Base-by-base conservation (phyloP, 1,284 basidiomycete genomes). In the Pyrrhoderma noxium region DNA sequence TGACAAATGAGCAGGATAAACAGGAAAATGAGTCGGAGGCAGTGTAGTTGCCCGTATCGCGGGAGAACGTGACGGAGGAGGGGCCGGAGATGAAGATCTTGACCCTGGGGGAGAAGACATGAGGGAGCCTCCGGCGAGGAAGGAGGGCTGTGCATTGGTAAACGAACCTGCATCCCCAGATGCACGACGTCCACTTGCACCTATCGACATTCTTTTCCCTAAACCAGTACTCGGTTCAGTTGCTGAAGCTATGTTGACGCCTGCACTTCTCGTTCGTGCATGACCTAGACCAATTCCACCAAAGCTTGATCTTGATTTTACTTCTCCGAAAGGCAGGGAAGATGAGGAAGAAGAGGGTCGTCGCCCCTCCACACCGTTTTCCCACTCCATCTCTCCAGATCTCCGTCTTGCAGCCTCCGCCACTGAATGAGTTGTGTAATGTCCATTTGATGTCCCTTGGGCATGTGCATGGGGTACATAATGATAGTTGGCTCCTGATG, bases 181-280 rank as follows among this genome's bases (percentile, higher is more conserved):
- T 16, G 46, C 46, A 18, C 46, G 46, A 25, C 46, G 46, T 11
- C 37, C 36, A 11, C 46, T 27, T 21, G 38, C 37, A 14, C 21
- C 21, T 21, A 18, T 5, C 27, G 27, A 5, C 27, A 31, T 31
- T 11, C 27, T 31, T 11, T 31, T 31, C 27, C 27, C 27, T 31
- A 31, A 31, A 31, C 27, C 11, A 31, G 27, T 31, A 31, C 27
- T 31, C 38, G 38, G 8, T 14, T 21, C 38, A 16, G n/a, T 21
- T 14, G 38, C 7, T 16, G n/a, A 16, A 16, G n/a, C 11, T 18
- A 25, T 2, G 13, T n/a, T 38, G n/a, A 23, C 21, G 11, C 37
- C 46, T 25, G 22, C 40, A 19, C 36, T 47, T 35, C 39, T 11
- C 16, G 47, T 34, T 23, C 25, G 37, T 4, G 16, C 23, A 34